Evolutionary conservation across 768 basidiomycete species (phyloP), one percentile per base, ranked within the genome.

Genomic region (Russula abietina): DNA sequence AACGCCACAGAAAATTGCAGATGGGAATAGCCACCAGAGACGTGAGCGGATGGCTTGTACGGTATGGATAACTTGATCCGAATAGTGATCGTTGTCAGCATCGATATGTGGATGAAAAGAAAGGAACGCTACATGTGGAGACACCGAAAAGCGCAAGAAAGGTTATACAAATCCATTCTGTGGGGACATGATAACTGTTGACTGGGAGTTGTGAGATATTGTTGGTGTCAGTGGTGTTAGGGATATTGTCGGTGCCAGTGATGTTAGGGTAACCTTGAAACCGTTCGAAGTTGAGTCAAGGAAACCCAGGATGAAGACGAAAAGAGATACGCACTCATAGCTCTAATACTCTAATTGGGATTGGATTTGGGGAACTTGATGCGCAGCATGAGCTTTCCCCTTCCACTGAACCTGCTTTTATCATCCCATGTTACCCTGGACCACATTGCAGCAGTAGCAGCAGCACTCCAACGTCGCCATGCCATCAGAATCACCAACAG

Each of bases 101-200:
- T 30, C 30, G 5, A 30, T 30, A 3, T 4, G 30, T 30, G 4
- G 3, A 30, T 6, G 6, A 30, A 30, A 7, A 1, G 4, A 7
- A 30, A 30, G 30, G 30, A 30, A 30, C 30, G 4, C 6, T 30
- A 30, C 30, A 30, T 30, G 30, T 30, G 30, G 30, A 30, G 30
- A 30, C 5, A 30, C 30, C 30, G 30, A 30, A 30, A 30, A 30
- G 30, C 30, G 30, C 8, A 30, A 30, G 30, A 7, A 30, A 30
- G 30, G 30, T 30, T 1, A 30, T 30, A 61, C 70, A 71, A 26
- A 77, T 67, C 71, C 75, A 75, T 54, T 73, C 69, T 0, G 76
- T 77, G 2, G 75, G 76, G 2, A 73, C 59, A 63, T 77, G 78
- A 26, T 70, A 49, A 46, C 10, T 53, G n/a, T 6, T 51, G 38